Base-by-base conservation (phyloP, 805 yeast species). In the Pichia deserticola region DNA sequence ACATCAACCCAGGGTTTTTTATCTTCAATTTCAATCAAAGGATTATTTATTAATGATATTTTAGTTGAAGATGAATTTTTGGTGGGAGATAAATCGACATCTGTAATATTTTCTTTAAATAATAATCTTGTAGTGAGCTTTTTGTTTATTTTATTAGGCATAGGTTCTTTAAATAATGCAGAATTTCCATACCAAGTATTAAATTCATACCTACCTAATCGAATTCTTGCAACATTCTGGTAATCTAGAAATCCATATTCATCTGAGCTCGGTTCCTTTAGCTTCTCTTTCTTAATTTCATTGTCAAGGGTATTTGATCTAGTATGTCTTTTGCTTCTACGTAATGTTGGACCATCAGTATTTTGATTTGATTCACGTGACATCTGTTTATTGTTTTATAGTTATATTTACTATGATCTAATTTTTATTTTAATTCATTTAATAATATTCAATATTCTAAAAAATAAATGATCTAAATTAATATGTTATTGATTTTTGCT, bases 161-260 rank as follows among this genome's bases (percentile, higher is more conserved):
- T 28, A 9, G 54, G 48, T 43, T 72, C 72, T 20, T 54, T 48
- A 54, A 89, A 87, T 62, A 88, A 84, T 0, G 89, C 95, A 4
- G 87, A 78, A 58, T 86, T 85, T 0, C 95, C 93, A 62, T 85
- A 89, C 97, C 97, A 89, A 3, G 97, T 84, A 48, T 80, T 75
- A 53, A 90, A 80, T 51, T 76, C 76, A 56, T 72, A 75, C 25
- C 75, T 72, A 0, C 97, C 97, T 53, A 87, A 78, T 35, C 73
- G 75, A 8, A 92, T 86, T 29, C 75, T 64, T 7, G 63, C 66
- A 40, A 90, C 81, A 69, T 90, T 90, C 12, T 86, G 73, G 48
- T 68, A 63, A 41, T 78, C 75, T 36, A 84, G 60, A 1, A 81
- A 74, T 11, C 92, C 95, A 59, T 86, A 86, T 41, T 71, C 67